Conservation (phyloP, 1,139 yeast genomes). For the Suhomyces ambrosiae region DNA sequence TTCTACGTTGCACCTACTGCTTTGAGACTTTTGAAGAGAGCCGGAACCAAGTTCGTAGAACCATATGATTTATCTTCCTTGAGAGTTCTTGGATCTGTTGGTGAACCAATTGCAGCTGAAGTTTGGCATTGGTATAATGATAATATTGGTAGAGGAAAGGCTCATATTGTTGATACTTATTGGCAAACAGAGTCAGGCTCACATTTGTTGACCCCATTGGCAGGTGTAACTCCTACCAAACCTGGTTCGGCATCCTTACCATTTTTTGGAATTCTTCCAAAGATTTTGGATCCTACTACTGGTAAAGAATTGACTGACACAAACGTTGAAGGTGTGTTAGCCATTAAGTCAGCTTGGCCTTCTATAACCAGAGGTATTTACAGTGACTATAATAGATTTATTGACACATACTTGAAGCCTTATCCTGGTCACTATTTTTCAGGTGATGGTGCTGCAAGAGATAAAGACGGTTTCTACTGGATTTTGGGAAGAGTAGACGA, state of each 20-base stretch:
- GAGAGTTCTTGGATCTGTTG: slow-evolving; percentile 81
- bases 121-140: slow-evolving; percentile 93
- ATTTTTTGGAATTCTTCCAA: slow-evolving; percentile 71
- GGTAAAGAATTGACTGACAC: slow-evolving; percentile 66
- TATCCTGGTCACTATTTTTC: slow-evolving; percentile 72
- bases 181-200: slow-evolving; percentile 88
- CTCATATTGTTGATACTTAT: slow-evolving; percentile 77
- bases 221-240: slow-evolving; percentile 73
- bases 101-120: slow-evolving; percentile 92
- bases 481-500: slow-evolving; percentile 82
- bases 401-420: slow-evolving; percentile 73
- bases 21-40: slow-evolving; percentile 76
- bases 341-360: slow-evolving; percentile 74
- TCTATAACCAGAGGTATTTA: slow-evolving; percentile 77
- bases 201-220: slow-evolving; percentile 70
- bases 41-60: slow-evolving; percentile 70
- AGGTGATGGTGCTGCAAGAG: slow-evolving; percentile 85
- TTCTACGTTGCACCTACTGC: slow-evolving; percentile 93
- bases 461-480: slow-evolving; percentile 76
- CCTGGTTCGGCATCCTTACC: slow-evolving; percentile 82
- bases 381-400: slow-evolving; percentile 66
- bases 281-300: slow-evolving; percentile 68
- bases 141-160: slow-evolving; percentile 71
- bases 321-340: slow-evolving; percentile 75
- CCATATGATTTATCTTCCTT: slow-evolving; percentile 65